These are phyloP conservation scores for Aphanomyces cochlioides DNA, from an alignment of 352 stramenopile species.

Conservation along the genomic window DNA sequence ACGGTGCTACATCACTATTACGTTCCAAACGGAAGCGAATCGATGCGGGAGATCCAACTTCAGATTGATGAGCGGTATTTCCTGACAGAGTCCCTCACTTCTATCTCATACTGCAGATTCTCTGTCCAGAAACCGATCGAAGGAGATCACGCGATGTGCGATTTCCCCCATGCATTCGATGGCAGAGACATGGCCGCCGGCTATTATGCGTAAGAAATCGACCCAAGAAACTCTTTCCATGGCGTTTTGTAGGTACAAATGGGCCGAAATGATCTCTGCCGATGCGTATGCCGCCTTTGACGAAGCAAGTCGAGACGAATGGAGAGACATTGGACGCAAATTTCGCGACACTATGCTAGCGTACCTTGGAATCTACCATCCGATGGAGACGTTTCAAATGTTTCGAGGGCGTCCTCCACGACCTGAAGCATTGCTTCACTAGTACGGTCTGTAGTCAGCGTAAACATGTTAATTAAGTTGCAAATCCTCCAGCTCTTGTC, in stretches of 20 bases:
- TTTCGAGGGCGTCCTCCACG: slow-evolving; percentile 95
- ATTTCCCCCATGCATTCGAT: slow-evolving; percentile 54
- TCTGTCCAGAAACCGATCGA: slow-evolving; percentile 86
- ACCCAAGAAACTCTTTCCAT: slow-evolving; percentile 60
- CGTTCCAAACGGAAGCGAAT: slow-evolving; percentile 37
- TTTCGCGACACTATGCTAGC: slow-evolving; percentile 94
- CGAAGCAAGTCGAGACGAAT: slow-evolving; percentile 79
- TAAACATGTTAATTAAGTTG: neutral
- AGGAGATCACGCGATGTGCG: slow-evolving; percentile 97
- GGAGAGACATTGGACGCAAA: slow-evolving; percentile 70
- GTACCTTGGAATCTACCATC: slow-evolving; percentile 81
- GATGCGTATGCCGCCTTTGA: slow-evolving; percentile 97
- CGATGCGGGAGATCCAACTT: slow-evolving; percentile 90
- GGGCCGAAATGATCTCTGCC: slow-evolving; percentile 95
- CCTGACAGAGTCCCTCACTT: neutral
- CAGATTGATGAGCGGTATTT: slow-evolving; percentile 80
- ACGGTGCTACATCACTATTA: slow-evolving; percentile 81
- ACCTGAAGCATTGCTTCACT: slow-evolving; percentile 87
- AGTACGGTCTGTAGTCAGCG: neutral
- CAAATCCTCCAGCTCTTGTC: too few relatives aligned
- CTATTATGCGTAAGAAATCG: slow-evolving; percentile 95
- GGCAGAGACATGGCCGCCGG: slow-evolving; percentile 95
- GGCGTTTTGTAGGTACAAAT: slow-evolving; percentile 83
- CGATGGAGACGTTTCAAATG: slow-evolving; percentile 90
- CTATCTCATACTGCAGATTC: slow-evolving; percentile 35